These are phyloP conservation scores for Tephrocybe rancida DNA, from an alignment of 768 basidiomycete species.

Conservation along the genomic window DNA sequence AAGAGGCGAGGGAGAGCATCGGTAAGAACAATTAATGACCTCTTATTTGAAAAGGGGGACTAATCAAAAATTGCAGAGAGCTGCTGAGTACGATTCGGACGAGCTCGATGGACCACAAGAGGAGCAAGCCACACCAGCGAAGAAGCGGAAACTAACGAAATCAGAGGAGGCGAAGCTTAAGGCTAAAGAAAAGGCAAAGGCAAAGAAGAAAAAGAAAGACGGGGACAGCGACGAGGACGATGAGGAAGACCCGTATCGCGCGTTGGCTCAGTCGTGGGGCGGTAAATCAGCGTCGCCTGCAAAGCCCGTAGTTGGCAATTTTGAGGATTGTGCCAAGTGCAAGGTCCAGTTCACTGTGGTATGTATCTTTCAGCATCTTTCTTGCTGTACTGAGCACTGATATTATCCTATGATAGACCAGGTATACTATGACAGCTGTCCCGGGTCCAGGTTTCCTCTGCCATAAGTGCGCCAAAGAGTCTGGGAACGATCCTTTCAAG, in stretches of 20 bases:
- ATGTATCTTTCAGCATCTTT: constrained; percentile 28
- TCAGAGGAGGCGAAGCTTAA: constrained; percentile 42
- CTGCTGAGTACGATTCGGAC: constrained; percentile 67
- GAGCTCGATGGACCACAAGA: constrained; percentile 66
- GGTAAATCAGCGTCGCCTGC: constrained; percentile 25
- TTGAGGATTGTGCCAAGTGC: constrained; percentile 82
- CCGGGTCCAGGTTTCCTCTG: constrained; percentile 82
- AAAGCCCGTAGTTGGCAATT: constrained; percentile 76
- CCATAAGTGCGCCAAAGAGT: constrained; percentile 77
- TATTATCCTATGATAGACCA: constrained; percentile 55
- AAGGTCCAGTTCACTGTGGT: constrained; percentile 88
- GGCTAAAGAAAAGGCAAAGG: constrained; percentile 41
- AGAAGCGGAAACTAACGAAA: constrained; percentile 61
- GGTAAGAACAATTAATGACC: constrained; percentile 2
- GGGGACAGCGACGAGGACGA: constrained; percentile 47
- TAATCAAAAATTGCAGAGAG: constrained; percentile 18
- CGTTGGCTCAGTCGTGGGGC: constrained; percentile 55
- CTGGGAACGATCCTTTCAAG: constrained; percentile 86
- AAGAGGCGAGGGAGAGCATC: constrained; percentile 5
- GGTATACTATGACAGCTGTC: constrained; percentile 79
- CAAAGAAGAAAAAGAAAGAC: constrained; percentile 45
- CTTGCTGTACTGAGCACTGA: background rate
- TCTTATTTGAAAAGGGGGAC: background rate
- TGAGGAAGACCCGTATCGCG: constrained; percentile 71
- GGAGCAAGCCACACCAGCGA: constrained; percentile 37